These are phyloP conservation scores for Chalciporus sphaerocephalus DNA, from an alignment of 768 basidiomycete species.

Conservation along the genomic window DNA sequence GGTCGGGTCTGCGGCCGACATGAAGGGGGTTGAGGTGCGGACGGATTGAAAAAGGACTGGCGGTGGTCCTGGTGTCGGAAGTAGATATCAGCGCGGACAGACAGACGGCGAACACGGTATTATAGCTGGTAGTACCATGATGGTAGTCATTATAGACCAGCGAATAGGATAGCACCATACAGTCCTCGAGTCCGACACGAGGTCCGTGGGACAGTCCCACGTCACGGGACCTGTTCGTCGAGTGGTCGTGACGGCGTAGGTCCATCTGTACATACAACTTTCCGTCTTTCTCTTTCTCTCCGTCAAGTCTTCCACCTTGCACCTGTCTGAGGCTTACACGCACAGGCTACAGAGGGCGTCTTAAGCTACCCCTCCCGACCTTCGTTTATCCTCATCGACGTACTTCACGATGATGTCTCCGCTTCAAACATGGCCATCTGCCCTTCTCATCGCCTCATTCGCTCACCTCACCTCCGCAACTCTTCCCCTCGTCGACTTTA, in stretches of 20 bases:
- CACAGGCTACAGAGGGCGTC: conserved; percentile 9
- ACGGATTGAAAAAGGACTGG: conserved; percentile 14
- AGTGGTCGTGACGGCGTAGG: too few relatives aligned
- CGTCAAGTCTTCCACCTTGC: neutral
- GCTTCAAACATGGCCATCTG: conserved; percentile 22
- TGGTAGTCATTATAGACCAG: too few relatives aligned
- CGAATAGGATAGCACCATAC: neutral
- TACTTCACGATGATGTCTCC: conserved; percentile 9
- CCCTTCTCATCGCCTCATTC: conserved; percentile 20
- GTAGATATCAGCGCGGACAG: conserved; percentile 5
- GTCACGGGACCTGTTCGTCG: conserved; percentile 23
- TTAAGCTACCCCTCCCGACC: neutral
- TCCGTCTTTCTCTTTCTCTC: neutral
- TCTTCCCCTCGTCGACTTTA: conserved; percentile 61
- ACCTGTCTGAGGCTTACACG: conserved; percentile 1
- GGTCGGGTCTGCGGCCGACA: conserved; percentile 46
- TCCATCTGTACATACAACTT: too few relatives aligned
- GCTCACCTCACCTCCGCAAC: conserved; percentile 30
- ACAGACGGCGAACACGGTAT: too few relatives aligned
- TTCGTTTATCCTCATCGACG: conserved; percentile 5
- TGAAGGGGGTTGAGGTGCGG: conserved; percentile 35
- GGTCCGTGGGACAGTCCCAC: conserved; percentile 22
- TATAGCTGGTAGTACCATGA: too few relatives aligned
- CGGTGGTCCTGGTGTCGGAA: neutral
- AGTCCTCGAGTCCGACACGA: neutral